Evolutionary conservation across 2,329 filamentous ascomycete species (phyloP), one percentile per base, ranked within the genome.

Genomic region (Cercospora brassicicola): DNA sequence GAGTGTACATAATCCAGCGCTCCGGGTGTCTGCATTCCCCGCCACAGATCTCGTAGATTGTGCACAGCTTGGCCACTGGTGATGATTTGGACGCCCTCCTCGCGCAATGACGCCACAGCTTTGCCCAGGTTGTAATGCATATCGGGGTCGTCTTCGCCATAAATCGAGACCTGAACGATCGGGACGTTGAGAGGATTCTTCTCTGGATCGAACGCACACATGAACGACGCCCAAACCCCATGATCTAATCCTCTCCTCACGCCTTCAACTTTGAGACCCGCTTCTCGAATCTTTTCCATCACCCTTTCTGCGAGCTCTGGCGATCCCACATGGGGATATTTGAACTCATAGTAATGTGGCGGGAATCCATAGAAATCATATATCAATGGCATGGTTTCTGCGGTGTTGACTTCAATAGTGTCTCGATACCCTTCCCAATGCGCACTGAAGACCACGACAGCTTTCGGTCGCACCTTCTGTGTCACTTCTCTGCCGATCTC

Each of bases 341-440:
- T 82, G 62, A 89, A 87, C 69, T 89, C 81, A 77, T 92, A 92
- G 75, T 88, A 92, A 72, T 91, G 84, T 1, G 84, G 78, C 0
- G 90, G 90, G 76, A 92, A 93, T 1, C 89, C 89, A 75, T 90
- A 90, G 81, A 91, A 92, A 76, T 92, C 90, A 76, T 91, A 92
- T 61, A 92, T 90, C 71, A 92, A 76, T 66, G 89, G 86, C 3
- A 85, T 88, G n/a, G 83, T 80, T 66, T 87, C 87, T 2, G 86
- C 88, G 8, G 85, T 87, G 77, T 92, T 92, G 72, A 92, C 84
- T 73, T 89, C 82, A 69, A 92, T 85, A 3, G 81, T 83, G 72
- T 84, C 81, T 45, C 79, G 79, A 76, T 80, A 56, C 6, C 84
- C 88, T 79, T 91, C 88, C 91, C 91, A 93, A 78, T 94, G 91